Base-by-base conservation (phyloP, 192 early-diverging fungal genomes). In the Entomortierella parvispora region DNA sequence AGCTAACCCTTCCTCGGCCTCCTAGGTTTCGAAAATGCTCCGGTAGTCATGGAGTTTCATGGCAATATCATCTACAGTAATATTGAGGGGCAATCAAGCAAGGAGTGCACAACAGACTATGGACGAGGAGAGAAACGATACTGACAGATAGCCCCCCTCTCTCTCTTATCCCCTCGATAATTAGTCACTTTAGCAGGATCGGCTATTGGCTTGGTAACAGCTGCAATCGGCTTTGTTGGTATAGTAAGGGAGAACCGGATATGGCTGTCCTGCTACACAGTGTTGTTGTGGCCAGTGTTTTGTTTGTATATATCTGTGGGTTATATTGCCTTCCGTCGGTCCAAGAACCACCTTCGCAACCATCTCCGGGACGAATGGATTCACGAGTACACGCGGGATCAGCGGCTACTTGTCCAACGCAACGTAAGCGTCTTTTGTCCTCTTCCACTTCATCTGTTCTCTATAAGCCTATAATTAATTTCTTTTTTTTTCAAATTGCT, bases 211-310 rank as follows among this genome's bases (percentile, higher is more conserved):
- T 23, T 71, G 2, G 11, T 66, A 9, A 62, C 58, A 25, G 46
- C 68, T 22, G 2, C 47, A 6, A 42, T 80, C 0, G 77, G 77
- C 0, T 32, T 71, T 9, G 48, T 71, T 5, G 77, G 77, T 22
- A 45, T 80, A 12, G n/a, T 80, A 11, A 70, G 49, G 17, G 58
- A 65, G 42, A 50, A 67, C 47, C 46, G 77, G 46, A 51, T 53
- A 47, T 56, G 51, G 34, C 62, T 80, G 9, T 70, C 56, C 8
- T 57, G 46, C 42, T 72, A 68, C 49, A 57, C 29, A 14, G 15
- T 80, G 3, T 10, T 68, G 15, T 22, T 80, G 4, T 80, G 79
- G 79, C 52, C 60, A 25, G 65, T 70, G 17, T 80, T 80, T 55
- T 51, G 51, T 0, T 15, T 80, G 20, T 62, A 68, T 18, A 10